phyloP scores from a whole-genome alignment of 768 basidiomycete species.

The Fomitopsis pulvina region DNA sequence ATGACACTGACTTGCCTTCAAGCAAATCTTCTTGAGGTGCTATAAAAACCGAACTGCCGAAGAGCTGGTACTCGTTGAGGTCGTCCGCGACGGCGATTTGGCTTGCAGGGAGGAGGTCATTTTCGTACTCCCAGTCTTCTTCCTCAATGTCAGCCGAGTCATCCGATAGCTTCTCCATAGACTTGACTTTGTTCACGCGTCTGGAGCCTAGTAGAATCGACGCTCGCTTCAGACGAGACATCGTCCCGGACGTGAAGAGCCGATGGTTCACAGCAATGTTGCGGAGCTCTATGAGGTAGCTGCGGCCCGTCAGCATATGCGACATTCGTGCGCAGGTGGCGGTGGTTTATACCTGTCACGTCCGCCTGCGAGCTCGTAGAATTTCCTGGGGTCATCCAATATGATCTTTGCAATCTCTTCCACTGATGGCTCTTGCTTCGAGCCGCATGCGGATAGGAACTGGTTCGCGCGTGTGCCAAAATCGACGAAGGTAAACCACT shows the following conservation, averaged over 20 bases:
- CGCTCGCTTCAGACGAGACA: conserved; percentile 59
- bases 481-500: conserved; percentile 83
- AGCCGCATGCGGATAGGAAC: conserved; percentile 84
- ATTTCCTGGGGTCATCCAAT: conserved; percentile 59
- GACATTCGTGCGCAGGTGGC: neutral
- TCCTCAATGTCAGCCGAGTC: conserved; percentile 52
- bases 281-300: conserved; percentile 77
- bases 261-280: conserved; percentile 75
- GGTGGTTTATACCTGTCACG: conserved; percentile 46
- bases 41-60: conserved; percentile 67
- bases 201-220: conserved; percentile 73
- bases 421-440: conserved; percentile 80
- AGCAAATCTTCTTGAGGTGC: conserved; percentile 89
- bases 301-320: conserved; percentile 25
- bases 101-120: conserved; percentile 63
- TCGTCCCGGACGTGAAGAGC: conserved; percentile 43
- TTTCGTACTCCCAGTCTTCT: conserved; percentile 66
- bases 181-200: conserved; percentile 35
- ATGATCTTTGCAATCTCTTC: conserved; percentile 73
- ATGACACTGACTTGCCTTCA: conserved; percentile 48
- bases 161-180: conserved; percentile 20
- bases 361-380: conserved; percentile 67
- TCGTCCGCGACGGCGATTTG: conserved; percentile 80
- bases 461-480: conserved; percentile 78
- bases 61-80: conserved; percentile 70